Conservation (phyloP, 176 grass and related monocot species). For the Avena atlantica region DNA sequence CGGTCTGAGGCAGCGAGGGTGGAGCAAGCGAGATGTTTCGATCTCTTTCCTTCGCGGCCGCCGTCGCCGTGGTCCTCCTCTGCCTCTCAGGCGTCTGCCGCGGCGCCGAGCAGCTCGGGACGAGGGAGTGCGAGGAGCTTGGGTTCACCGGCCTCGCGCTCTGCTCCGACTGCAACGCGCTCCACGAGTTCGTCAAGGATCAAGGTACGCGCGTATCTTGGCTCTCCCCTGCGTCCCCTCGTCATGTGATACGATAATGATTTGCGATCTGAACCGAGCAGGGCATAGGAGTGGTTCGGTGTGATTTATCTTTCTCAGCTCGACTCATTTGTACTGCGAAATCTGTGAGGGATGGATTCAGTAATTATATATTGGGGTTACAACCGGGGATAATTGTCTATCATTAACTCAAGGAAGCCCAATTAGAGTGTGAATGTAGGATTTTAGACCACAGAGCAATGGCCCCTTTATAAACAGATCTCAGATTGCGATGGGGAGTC, state of each 20-base stretch:
- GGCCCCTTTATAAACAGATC: neutral
- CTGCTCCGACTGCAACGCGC: slow-evolving; percentile 93
- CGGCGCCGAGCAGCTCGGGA: slow-evolving; percentile 58
- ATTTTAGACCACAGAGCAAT: neutral
- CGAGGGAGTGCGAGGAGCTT: slow-evolving; percentile 82
- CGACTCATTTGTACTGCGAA: neutral
- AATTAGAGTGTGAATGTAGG: neutral
- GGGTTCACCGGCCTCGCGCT: slow-evolving; percentile 98
- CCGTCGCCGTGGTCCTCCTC: slow-evolving; percentile 16
- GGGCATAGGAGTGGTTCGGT: neutral
- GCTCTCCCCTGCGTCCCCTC: neutral
- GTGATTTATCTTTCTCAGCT: neutral
- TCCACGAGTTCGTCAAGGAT: slow-evolving; percentile 87
- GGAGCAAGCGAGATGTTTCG: slow-evolving; percentile 31
- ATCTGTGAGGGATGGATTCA: neutral
- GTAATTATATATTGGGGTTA: no score
- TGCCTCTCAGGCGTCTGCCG: slow-evolving; percentile 36
- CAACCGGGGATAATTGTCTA: neutral
- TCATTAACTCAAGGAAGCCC: neutral
- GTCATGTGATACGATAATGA: neutral
- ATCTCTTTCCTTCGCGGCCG: slow-evolving; percentile 2
- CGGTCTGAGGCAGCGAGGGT: neutral
- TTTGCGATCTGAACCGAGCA: slow-evolving; percentile 8
- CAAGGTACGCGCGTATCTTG: slow-evolving; percentile 47
- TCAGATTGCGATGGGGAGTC: neutral